Conservation (phyloP, 164 flowering plant species). For the Magnolia sinica region DNA sequence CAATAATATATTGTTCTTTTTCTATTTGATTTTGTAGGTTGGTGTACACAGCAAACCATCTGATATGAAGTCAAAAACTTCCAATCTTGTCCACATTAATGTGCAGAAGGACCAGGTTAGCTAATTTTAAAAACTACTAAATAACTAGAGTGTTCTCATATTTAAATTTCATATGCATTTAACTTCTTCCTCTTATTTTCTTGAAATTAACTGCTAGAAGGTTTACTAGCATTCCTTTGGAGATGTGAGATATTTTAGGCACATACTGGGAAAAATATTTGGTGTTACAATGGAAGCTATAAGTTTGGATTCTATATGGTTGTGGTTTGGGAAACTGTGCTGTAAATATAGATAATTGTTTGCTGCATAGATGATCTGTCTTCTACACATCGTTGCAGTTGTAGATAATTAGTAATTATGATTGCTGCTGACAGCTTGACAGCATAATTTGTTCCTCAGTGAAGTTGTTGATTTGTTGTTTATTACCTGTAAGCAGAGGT, state of each 20-base stretch:
- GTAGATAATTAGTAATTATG: not conserved
- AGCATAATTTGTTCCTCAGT: not conserved
- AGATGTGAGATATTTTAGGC: too few species aligned
- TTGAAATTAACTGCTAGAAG: too few species aligned
- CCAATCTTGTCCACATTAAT: slow-evolving; percentile 67
- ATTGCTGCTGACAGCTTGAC: not conserved
- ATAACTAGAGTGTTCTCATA: not conserved
- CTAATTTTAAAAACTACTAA: not conserved
- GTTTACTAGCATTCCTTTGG: too few species aligned
- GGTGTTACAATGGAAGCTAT: too few species aligned
- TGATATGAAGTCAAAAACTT: slow-evolving; percentile 61
- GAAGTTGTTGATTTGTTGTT: not conserved
- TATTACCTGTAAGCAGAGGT: not conserved
- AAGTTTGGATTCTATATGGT: too few species aligned
- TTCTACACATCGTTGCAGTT: not conserved
- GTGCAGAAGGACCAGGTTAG: slow-evolving; percentile 68
- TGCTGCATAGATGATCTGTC: too few species aligned
- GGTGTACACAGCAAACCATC: slow-evolving; percentile 67
- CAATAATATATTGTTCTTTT: slow-evolving; percentile 9
- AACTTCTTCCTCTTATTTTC: not conserved
- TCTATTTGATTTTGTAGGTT: slow-evolving; percentile 46
- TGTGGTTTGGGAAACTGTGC: too few species aligned
- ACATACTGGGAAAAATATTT: too few species aligned
- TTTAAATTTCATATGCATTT: too few species aligned
- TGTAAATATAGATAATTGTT: too few species aligned